Evolutionary conservation across 129 eudicot species (phyloP), one percentile per base, ranked within the genome.

Genomic region (Chrysanthemum seticuspe): DNA sequence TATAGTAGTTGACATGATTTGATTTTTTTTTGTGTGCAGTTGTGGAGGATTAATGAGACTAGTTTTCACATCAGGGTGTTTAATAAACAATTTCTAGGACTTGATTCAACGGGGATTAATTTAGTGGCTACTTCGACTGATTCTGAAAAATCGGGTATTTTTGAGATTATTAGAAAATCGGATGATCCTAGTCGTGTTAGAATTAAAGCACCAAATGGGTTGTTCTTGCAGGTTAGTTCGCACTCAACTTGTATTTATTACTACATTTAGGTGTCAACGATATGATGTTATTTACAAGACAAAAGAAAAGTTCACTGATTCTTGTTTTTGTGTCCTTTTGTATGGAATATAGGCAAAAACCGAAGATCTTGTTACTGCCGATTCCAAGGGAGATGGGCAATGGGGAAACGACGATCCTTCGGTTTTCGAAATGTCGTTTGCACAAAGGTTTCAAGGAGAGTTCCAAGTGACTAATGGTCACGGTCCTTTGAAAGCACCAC

Each of bases 401-500:
- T 90, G 97, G 97, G 76, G 80, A 65, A 78, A 82, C 8, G 51
- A 71, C 3, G 83, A 91, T 65, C 91, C 97, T 34, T 90, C 97
- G 0, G 87, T 90, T 47, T 90, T 90, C 34, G 45, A 67, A 45
- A 67, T 90, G 82, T 72, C 40, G 0, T 45, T 70, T 23, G 60
- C 18, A 14, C 55, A 10, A 44, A 60, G 69, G 29, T 18, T 78
- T 10, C 82, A 78, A 60, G 97, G 95, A 40, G 95, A 91, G 60
- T 91, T 58, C 75, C 95, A 91, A 74, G 78, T 91, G 27, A 85
- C 97, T 23, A 70, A 83, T 74, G 97, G 91, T 18, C 86, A 85
- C 56, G 97, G 97, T 51, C 89, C 91, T 9, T 36, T 48, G 4
- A 83, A 45, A 47, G 97, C 97, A 45, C 84, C 89, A 63, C 70